Conservation (phyloP, 331 rosid genomes). For the Pyracantha coccinea region DNA sequence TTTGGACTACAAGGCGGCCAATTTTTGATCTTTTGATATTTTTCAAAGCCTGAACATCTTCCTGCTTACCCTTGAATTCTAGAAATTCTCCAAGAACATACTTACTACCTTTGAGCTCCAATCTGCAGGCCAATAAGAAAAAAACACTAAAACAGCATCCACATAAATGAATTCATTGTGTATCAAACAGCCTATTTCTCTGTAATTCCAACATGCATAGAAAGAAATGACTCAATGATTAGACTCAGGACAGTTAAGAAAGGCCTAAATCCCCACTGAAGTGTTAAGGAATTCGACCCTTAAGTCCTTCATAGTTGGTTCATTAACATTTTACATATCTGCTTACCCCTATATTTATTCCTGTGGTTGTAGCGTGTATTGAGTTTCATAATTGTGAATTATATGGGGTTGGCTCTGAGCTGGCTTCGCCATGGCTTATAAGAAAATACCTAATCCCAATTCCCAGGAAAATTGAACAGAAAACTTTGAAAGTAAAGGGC, state of each 20-base stretch:
- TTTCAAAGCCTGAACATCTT: slow-evolving; percentile 59
- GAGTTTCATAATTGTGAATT: neutral
- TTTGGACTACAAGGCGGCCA: slow-evolving; percentile 44
- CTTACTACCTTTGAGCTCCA: slow-evolving; percentile 72
- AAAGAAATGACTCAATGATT: neutral
- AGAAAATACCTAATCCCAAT: neutral
- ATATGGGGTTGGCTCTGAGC: neutral
- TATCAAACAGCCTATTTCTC: neutral
- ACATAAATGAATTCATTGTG: neutral
- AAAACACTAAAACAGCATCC: neutral
- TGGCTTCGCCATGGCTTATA: neutral
- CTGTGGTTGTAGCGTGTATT: neutral
- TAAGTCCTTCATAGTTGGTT: neutral
- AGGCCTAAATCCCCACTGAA: neutral
- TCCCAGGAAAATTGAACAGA: neutral
- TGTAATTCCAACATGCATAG: neutral
- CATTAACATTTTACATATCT: neutral
- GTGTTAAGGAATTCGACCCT: neutral
- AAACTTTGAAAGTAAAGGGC: slow-evolving; percentile 4
- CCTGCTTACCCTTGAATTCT: slow-evolving; percentile 83
- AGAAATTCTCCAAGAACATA: slow-evolving; percentile 73
- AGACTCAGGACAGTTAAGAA: neutral
- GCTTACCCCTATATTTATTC: neutral
- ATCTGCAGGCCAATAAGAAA: slow-evolving; percentile 32
- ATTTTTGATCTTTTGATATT: slow-evolving; percentile 78